Evolutionary conservation across 2,329 filamentous ascomycete species (phyloP).

Genomic region (Nigrospora sphaerica): DNA sequence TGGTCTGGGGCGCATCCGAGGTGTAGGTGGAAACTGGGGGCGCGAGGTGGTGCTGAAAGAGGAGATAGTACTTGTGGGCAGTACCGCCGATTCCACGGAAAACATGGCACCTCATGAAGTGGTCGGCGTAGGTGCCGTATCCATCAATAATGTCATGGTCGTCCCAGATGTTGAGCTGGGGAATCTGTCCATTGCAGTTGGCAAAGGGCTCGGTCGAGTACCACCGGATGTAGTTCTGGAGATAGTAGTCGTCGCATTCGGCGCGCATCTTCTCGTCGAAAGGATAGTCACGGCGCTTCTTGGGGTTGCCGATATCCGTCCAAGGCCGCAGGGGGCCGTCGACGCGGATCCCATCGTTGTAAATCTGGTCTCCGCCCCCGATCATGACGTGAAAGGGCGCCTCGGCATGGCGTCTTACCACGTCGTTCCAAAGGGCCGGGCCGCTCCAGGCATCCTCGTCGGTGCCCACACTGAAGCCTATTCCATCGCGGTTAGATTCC

Average conservation of each 20-base stretch:
- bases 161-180: constrained; percentile 97
- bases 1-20: constrained; percentile 53
- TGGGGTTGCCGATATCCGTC: constrained; percentile 76
- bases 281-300: constrained; percentile 69
- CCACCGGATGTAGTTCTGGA: constrained; percentile 82
- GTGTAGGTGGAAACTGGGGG: constrained; percentile 83
- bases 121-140: constrained; percentile 86
- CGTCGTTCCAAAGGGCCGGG: constrained; percentile 91
- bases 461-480: constrained; percentile 66
- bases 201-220: constrained; percentile 81
- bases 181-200: constrained; percentile 80
- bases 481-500: too few relatives aligned
- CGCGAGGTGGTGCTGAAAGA: constrained; percentile 91
- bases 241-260: constrained; percentile 83
- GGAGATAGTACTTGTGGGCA: constrained; percentile 96
- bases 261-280: constrained; percentile 75
- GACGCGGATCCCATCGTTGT: constrained; percentile 89
- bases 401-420: constrained; percentile 71
- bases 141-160: constrained; percentile 93
- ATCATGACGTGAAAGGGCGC: constrained; percentile 92
- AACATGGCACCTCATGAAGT: constrained; percentile 88
- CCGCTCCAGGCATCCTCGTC: constrained; percentile 77
- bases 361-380: constrained; percentile 91
- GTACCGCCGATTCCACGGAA: constrained; percentile 88
- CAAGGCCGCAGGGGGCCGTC: constrained; percentile 74